Base-by-base conservation (phyloP, 2,329 filamentous ascomycete species). In the Phialemonium atrogriseum region DNA sequence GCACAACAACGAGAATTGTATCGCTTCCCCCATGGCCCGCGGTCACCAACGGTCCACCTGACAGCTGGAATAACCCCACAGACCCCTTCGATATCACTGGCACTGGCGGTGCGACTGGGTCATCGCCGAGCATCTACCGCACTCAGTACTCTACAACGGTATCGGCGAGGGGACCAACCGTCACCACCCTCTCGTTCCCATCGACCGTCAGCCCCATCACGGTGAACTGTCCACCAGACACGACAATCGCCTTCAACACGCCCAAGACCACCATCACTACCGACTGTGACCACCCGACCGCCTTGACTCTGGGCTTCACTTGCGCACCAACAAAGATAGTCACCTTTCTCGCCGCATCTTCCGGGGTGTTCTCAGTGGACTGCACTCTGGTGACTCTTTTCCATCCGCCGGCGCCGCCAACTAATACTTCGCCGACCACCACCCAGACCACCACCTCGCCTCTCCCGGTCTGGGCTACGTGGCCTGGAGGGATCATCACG, bases 21-120 rank as follows among this genome's bases (percentile, higher is more conserved):
- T 16, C 36, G 4, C 38, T 45, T 5, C 45, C 44, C 4, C 44
- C 43, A 3, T 47, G 43, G 44, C 44, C 43, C 3, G 32, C 29
- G 13, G 34, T 47, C 9, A 29, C 30, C 16, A 24, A 28, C 1
- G 39, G 36, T n/a, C n/a, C n/a, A n/a, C n/a, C n/a, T n/a, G n/a
- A n/a, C n/a, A n/a, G n/a, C n/a, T n/a, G n/a, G n/a, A n/a, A n/a
- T n/a, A n/a, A n/a, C n/a, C n/a, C n/a, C n/a, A n/a, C n/a, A n/a
- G n/a, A n/a, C n/a, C n/a, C n/a, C n/a, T n/a, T n/a, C n/a, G n/a
- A n/a, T n/a, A n/a, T n/a, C n/a, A n/a, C n/a, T n/a, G n/a, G n/a
- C n/a, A n/a, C n/a, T n/a, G n/a, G n/a, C n/a, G n/a, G n/a, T n/a
- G n/a, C n/a, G n/a, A n/a, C n/a, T n/a, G n/a, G n/a, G n/a, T n/a